Conservation (phyloP, 345 rosid species). For the Trapa bicornis region DNA sequence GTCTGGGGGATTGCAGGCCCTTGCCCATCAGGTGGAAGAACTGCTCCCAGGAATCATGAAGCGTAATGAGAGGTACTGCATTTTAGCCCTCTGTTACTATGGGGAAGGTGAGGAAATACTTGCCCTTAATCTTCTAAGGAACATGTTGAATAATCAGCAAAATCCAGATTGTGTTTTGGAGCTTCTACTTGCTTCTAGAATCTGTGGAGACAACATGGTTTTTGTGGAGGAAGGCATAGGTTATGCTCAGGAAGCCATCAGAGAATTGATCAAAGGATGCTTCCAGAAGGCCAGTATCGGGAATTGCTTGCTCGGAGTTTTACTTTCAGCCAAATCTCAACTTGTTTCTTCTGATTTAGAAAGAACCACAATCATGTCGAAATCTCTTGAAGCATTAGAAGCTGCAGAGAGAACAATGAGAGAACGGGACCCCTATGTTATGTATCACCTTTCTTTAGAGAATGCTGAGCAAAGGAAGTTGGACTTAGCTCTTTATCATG, state of each 20-base stretch:
- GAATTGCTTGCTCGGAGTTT: constrained; percentile 33
- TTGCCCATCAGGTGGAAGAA: constrained; percentile 46
- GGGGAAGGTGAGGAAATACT: constrained; percentile 43
- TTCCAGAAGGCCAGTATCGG: constrained; percentile 31
- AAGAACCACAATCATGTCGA: constrained; percentile 25
- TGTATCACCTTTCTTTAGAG: constrained; percentile 44
- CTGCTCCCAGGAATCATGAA: constrained; percentile 39
- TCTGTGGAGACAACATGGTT: constrained; percentile 35
- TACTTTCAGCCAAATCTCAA: constrained; percentile 36
- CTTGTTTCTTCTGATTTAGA: constrained; percentile 27
- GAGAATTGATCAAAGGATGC: constrained; percentile 20
- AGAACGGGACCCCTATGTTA: constrained; percentile 26
- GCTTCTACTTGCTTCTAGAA: constrained; percentile 48
- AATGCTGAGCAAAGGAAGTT: constrained; percentile 65
- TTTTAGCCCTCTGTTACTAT: constrained; percentile 46
- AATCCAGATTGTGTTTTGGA: constrained; percentile 30
- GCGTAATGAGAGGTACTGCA: constrained; percentile 27
- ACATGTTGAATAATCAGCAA: constrained; percentile 32
- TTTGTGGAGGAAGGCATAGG: constrained; percentile 41
- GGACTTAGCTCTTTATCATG: constrained; percentile 42
- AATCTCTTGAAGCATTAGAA: constrained; percentile 43
- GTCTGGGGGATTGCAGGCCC: constrained; percentile 37
- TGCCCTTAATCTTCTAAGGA: constrained; percentile 51
- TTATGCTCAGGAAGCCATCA: constrained; percentile 30
- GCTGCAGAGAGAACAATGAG: constrained; percentile 32